These are phyloP conservation scores for Naegleria gruberi DNA, from an alignment of 208 protist genomes.

Conservation along the genomic window DNA sequence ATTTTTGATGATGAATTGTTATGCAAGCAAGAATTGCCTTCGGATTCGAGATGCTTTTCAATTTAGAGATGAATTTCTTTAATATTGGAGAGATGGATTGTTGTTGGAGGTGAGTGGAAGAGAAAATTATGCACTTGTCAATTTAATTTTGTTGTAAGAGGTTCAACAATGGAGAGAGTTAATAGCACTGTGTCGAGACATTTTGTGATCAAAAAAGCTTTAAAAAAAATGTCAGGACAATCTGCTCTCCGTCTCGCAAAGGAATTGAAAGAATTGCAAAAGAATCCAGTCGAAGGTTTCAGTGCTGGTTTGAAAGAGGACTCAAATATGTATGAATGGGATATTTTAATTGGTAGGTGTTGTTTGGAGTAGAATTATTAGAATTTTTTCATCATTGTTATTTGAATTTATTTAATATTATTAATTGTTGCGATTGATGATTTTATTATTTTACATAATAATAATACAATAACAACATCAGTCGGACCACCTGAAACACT, in stretches of 20 bases:
- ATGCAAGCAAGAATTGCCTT: too few relatives aligned
- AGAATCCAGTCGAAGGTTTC: conserved; percentile 49
- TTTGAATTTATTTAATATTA: neutral
- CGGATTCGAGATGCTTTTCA: too few relatives aligned
- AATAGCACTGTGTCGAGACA: too few relatives aligned
- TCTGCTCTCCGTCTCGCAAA: neutral
- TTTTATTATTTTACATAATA: neutral
- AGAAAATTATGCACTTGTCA: too few relatives aligned
- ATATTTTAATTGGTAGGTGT: conserved; percentile 24
- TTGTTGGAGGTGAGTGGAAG: too few relatives aligned
- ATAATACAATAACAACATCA: neutral
- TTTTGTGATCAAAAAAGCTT: neutral
- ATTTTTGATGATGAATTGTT: too few relatives aligned
- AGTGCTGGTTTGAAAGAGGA: conserved; percentile 42
- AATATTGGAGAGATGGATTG: too few relatives aligned
- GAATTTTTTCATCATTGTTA: neutral
- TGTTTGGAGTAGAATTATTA: neutral
- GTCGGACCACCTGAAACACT: conserved; percentile 22
- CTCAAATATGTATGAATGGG: conserved; percentile 46
- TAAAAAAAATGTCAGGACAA: neutral
- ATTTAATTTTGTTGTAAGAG: too few relatives aligned
- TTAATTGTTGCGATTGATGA: neutral
- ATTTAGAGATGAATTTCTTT: too few relatives aligned
- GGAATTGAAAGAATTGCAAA: conserved; percentile 34
- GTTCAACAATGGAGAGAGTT: too few relatives aligned